Base-by-base conservation (phyloP, 2,329 filamentous ascomycete genomes). In the Fusarium sp. region DNA sequence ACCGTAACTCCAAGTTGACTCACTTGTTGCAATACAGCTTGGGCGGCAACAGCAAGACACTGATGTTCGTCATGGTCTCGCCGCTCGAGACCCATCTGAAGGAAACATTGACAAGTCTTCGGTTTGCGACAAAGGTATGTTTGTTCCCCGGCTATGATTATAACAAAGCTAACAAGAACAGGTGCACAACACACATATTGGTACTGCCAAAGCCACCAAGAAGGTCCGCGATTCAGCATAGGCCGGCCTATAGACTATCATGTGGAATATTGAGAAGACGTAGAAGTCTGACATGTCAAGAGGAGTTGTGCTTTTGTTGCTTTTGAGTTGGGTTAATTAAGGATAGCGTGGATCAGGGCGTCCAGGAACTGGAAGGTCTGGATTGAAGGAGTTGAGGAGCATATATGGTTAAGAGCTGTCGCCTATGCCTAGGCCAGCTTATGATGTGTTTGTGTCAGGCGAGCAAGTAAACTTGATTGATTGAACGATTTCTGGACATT, bases 31-130 rank as follows among this genome's bases (percentile, higher is more conserved):
- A 98, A 87, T 97, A 96, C 77, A 97, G 93, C 5, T 85, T 99
- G 10, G 95, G 96, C 6, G 96, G 96, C 18, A 98, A 97, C 80
- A 96, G 92, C 73, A 97, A 98, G 82, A 99, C 96, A 1, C 90
- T 99, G 75, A 99, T 99, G 96, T 97, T 99, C 79, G 93, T 98
- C 78, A 98, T 98, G 94, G 92, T 97, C 59, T 96, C 92, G 73
- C 96, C 96, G 34, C 84, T 98, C 63, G 93, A 97, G 82, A 92
- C 90, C 8, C 96, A 98, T 82, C 84, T 98, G 70, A 92, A 91
- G 76, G 96, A 99, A 85, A 98, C 94, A 5, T 84, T 98, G 78
- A 97, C 94, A 46, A 98, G 94, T 85, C 85, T 99, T 80, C 92
- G 96, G 76, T 99, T 99, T 80, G 96, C 96, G 18, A 97, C 93